These are phyloP conservation scores for Trichoderma asperelloides DNA, from an alignment of 495 filamentous ascomycete species.

Conservation along the genomic window DNA sequence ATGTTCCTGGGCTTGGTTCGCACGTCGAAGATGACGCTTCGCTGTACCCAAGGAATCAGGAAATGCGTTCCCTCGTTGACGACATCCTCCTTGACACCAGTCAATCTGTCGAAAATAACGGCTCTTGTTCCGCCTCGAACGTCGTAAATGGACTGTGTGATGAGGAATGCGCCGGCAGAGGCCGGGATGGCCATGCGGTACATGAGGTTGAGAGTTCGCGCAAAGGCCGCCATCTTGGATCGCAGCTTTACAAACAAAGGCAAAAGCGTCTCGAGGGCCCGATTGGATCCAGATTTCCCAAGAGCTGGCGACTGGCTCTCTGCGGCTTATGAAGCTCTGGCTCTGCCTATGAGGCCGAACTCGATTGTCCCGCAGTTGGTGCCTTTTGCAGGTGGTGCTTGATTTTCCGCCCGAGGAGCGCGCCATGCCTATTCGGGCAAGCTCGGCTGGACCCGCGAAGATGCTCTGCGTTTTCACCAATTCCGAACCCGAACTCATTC, in stretches of 20 bases:
- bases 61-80: constrained; percentile 97
- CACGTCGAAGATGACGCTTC: constrained; percentile 93
- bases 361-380: background rate
- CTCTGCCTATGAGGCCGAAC: background rate
- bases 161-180: constrained; percentile 50
- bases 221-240: constrained; percentile 30
- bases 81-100: constrained; percentile 86
- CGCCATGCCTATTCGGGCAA: constrained; percentile 33
- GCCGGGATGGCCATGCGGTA: constrained; percentile 66
- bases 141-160: constrained; percentile 83
- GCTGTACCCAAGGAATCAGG: constrained; percentile 90
- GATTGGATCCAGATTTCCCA: background rate
- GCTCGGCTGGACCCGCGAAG: constrained; percentile 18
- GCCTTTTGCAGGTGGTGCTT: background rate
- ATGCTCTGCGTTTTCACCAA: constrained; percentile 8
- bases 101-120: constrained; percentile 94
- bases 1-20: constrained; percentile 96
- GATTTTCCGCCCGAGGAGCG: background rate
- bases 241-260: background rate
- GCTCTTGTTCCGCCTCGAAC: constrained; percentile 88
- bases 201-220: constrained; percentile 50
- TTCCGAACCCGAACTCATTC: constrained; percentile 5
- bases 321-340: background rate
- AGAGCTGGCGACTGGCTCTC: background rate
- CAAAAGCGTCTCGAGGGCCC: background rate